Percentiles rank a stretch among this genome's conserved stretches.
Conservation (phyloP, 2,329 filamentous ascomycete species). For the Fonsecaea nubica region DNA sequence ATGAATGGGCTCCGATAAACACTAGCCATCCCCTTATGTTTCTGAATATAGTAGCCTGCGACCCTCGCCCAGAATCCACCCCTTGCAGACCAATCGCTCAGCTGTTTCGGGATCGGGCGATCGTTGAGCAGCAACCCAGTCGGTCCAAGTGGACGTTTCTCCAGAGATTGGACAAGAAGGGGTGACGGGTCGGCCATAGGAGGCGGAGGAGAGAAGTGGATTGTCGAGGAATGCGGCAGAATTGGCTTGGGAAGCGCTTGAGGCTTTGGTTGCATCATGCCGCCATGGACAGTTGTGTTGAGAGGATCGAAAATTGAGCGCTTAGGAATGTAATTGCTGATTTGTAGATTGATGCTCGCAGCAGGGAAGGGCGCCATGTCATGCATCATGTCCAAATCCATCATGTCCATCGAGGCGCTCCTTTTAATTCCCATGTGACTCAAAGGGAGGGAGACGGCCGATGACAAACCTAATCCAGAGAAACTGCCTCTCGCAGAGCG, state of each 20-base stretch:
- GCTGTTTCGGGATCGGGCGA: conserved; percentile 32
- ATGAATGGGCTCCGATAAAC: conserved; percentile 38
- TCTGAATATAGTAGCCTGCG: conserved; percentile 36
- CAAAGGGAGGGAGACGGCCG: conserved; percentile 19
- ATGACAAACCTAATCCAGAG: conserved; percentile 26
- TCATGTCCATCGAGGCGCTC: conserved; percentile 36
- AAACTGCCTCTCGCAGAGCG: conserved; percentile 36
- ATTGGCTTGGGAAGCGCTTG: conserved; percentile 5
- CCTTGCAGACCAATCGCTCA: conserved; percentile 33
- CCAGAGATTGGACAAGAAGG: conserved; percentile 29
- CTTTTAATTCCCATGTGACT: conserved; percentile 29
- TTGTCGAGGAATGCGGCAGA: conserved; percentile 1
- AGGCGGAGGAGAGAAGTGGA: conserved; percentile 15
- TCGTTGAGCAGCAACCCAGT: conserved; percentile 38
- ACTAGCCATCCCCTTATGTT: conserved; percentile 35
- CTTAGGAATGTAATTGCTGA: conserved; percentile 30
- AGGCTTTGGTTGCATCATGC: conserved; percentile 22
- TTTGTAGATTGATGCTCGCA: conserved; percentile 18
- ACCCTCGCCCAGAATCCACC: conserved; percentile 40
- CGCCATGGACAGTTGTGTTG: conserved; percentile 8
- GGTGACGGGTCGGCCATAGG: conserved; percentile 36
- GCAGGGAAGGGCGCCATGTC: conserved; percentile 37
- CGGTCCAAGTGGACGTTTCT: conserved; percentile 33
- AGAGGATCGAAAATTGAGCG: conserved; percentile 36
- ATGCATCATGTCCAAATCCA: conserved; percentile 28